phyloP scores from a whole-genome alignment of 2,329 filamentous ascomycete genomes.

The Cordyceps sp. region DNA sequence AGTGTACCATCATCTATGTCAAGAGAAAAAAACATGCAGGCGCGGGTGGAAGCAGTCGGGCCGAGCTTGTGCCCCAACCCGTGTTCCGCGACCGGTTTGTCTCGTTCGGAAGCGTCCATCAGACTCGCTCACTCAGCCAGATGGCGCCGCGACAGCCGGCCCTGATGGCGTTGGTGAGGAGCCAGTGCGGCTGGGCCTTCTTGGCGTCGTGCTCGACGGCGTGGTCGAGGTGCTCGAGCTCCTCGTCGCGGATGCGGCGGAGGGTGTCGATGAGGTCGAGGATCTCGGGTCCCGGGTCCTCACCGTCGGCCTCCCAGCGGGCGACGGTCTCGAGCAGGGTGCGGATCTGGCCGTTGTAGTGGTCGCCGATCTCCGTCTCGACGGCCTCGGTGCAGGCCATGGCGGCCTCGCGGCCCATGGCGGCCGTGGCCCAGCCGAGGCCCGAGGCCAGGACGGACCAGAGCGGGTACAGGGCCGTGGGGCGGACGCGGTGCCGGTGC shows the following conservation, averaged over 20 bases:
- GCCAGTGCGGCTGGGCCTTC: conserved; percentile 75
- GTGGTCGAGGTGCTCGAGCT: conserved; percentile 91
- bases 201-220: conserved; percentile 88
- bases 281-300: conserved; percentile 67
- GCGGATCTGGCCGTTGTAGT: conserved; percentile 88
- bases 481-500: conserved; percentile 74
- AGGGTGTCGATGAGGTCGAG: conserved; percentile 55
- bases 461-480: conserved; percentile 80
- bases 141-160: conserved; percentile 87
- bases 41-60: too few species aligned
- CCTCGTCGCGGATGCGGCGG: conserved; percentile 79
- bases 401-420: conserved; percentile 81
- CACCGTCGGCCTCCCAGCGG: conserved; percentile 59
- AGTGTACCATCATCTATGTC: too few species aligned
- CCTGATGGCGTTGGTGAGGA: conserved; percentile 73
- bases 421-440: conserved; percentile 76
- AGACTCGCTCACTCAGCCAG: conserved; percentile 69
- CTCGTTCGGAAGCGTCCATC: too few species aligned
- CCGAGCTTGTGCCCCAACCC: too few species aligned
- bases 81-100: too few species aligned
- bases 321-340: conserved; percentile 66
- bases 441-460: conserved; percentile 71
- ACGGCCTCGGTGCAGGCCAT: conserved; percentile 99
- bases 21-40: too few species aligned
- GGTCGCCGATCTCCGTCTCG: conserved; percentile 90